These are phyloP conservation scores for Mikania micrantha DNA, from an alignment of 129 eudicot species.

Conservation along the genomic window DNA sequence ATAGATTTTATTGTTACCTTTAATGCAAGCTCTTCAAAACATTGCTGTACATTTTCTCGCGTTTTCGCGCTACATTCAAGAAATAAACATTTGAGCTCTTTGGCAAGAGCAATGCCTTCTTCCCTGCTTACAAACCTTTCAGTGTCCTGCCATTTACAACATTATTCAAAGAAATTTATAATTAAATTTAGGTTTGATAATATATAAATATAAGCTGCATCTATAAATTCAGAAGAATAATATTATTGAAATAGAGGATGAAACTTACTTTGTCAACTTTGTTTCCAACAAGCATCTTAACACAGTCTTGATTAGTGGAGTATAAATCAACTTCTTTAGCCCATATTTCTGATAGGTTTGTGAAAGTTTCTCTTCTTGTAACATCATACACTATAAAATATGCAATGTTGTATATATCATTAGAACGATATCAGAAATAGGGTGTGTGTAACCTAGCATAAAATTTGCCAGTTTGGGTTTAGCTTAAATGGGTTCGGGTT, in stretches of 20 bases:
- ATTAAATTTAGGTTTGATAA: too few relatives aligned
- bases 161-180: neutral
- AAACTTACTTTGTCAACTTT: slow-evolving; percentile 84
- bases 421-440: neutral
- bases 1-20: slow-evolving; percentile 43
- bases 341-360: slow-evolving; percentile 86
- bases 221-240: too few relatives aligned
- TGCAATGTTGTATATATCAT: neutral
- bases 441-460: too few relatives aligned
- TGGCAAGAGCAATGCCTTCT: slow-evolving; percentile 80
- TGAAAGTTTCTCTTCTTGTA: slow-evolving; percentile 86
- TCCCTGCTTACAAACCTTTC: slow-evolving; percentile 88
- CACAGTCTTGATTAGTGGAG: slow-evolving; percentile 78
- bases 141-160: slow-evolving; percentile 50
- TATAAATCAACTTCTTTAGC: slow-evolving; percentile 89
- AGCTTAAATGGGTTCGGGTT: too few relatives aligned
- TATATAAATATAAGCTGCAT: too few relatives aligned
- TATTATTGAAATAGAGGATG: neutral
- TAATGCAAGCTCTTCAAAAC: slow-evolving; percentile 84
- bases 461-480: too few relatives aligned
- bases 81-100: slow-evolving; percentile 75
- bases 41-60: slow-evolving; percentile 71
- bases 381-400: slow-evolving; percentile 67
- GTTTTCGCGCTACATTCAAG: slow-evolving; percentile 92
- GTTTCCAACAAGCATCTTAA: slow-evolving; percentile 97